Evolutionary conservation across 2,329 filamentous ascomycete genomes (phyloP).

Genomic region (Talaromyces sp.): DNA sequence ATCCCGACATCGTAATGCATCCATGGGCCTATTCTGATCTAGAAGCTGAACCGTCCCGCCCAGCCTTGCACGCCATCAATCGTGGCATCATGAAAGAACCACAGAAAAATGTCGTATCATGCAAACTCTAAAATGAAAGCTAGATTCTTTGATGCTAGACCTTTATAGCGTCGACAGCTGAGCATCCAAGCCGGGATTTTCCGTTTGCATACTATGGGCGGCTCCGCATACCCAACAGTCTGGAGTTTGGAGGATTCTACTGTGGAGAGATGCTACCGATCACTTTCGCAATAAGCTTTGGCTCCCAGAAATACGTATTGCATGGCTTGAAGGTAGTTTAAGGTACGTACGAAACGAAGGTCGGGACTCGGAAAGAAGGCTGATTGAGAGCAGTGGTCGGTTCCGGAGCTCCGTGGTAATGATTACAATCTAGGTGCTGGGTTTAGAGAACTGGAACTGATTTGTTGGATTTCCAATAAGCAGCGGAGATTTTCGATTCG

Average conservation of each 20-base stretch:
- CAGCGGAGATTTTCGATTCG: background rate
- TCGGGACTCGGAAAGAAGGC: background rate
- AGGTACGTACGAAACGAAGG: background rate
- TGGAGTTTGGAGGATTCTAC: background rate
- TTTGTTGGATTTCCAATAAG: background rate
- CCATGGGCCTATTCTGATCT: background rate
- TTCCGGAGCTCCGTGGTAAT: background rate
- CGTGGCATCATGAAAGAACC: background rate
- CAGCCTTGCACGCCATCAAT: background rate
- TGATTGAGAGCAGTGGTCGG: background rate
- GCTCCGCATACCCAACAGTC: background rate
- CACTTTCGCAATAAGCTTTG: background rate
- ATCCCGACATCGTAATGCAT: background rate
- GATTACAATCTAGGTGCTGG: background rate
- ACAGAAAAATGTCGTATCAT: background rate
- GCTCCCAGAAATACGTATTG: background rate
- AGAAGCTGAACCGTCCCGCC: background rate
- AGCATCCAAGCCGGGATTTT: constrained; percentile 17
- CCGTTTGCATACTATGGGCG: background rate
- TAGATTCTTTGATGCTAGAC: background rate
- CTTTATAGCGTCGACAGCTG: background rate
- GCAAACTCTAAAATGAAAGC: background rate
- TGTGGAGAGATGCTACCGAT: background rate
- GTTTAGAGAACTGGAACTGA: background rate
- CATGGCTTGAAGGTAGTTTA: background rate